Percentiles rank a stretch among this genome's conserved stretches.
Evolutionary conservation across 257 asterid genomes (phyloP).

Genomic region (Petunia secreta): DNA sequence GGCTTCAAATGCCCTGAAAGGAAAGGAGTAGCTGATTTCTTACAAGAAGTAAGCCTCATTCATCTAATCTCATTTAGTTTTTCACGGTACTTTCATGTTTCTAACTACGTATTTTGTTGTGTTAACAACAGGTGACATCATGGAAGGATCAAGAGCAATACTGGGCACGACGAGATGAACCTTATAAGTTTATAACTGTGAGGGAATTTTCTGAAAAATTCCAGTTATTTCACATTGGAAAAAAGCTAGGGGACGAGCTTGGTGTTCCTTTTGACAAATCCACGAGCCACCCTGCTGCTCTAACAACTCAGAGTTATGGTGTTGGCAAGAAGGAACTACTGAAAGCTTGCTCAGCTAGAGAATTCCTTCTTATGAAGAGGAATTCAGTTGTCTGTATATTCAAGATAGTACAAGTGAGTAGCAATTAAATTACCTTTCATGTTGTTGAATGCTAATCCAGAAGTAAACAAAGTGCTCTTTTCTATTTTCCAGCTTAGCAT

Average conservation of each 20-base stretch:
- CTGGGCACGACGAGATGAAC: slow-evolving; percentile 44
- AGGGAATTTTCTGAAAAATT: slow-evolving; percentile 27
- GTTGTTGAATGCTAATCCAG: neutral
- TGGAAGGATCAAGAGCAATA: slow-evolving; percentile 59
- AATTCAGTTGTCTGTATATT: slow-evolving; percentile 47
- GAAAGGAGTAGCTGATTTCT: too few species aligned
- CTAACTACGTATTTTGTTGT: neutral
- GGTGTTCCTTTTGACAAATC: slow-evolving; percentile 29
- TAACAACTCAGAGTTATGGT: slow-evolving; percentile 3
- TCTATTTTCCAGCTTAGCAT: slow-evolving; percentile 45
- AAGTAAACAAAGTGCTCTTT: neutral
- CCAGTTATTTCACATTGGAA: slow-evolving; percentile 23
- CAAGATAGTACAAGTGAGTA: slow-evolving; percentile 46
- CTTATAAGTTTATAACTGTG: slow-evolving; percentile 35
- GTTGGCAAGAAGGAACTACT: slow-evolving; percentile 32
- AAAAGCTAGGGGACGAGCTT: slow-evolving; percentile 25
- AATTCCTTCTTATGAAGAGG: slow-evolving; percentile 55
- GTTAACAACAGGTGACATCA: slow-evolving; percentile 53
- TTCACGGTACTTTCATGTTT: too few species aligned
- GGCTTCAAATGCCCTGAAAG: too few species aligned
- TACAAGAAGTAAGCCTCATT: slow-evolving; percentile 50
- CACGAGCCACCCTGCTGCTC: slow-evolving; percentile 24
- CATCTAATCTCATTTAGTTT: too few species aligned
- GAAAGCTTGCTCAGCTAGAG: slow-evolving; percentile 48
- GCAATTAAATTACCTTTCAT: neutral